Evolutionary conservation across 306 rosid species (phyloP), one percentile per base, ranked within the genome.

Genomic region (Inga laurina): DNA sequence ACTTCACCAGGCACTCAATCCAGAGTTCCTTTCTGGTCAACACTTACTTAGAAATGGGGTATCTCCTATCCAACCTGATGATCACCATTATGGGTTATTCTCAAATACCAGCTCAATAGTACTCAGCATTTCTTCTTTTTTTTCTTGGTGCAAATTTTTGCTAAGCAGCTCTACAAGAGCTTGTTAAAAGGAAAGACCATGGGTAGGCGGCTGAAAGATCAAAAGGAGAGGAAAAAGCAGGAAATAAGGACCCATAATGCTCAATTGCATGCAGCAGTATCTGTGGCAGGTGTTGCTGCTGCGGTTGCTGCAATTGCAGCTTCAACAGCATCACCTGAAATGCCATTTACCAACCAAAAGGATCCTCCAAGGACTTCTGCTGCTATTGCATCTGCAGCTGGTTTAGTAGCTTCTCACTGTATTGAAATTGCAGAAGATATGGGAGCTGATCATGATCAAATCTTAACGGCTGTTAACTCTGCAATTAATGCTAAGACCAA

Each of bases 281-380:
- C 98, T 8, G 99, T 93, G 74, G 99, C 91, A 51, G 99, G 99
- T 70, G 99, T 95, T 78, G 99, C 99, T 72, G 92, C 99, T 16
- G 92, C 97, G 8, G 93, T 95, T 71, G 98, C 97, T 5, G 94
- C 97, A 27, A 76, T 89, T 39, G 90, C 90, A 49, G 93, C 99
- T 84, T 88, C 98, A 37, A 79, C 88, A 44, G 93, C 89, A 75
- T 79, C 91, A 30, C 86, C 90, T 30, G 92, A 87, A 70, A 81
- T 86, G 68, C 82, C 93, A 52, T 59, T 86, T 35, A 75, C 80
- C 27, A 82, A 83, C 65, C 91, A 75, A 76, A 87, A 91, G 80
- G 75, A 77, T 43, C 86, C 89, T 74, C 51, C 86, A 30, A 88
- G 88, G 82, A 71, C 90, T 82, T 90, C 93, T 32, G 76, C 94